Evolutionary conservation across 2,329 filamentous ascomycete species (phyloP).

Genomic region (Periconia digitata): DNA sequence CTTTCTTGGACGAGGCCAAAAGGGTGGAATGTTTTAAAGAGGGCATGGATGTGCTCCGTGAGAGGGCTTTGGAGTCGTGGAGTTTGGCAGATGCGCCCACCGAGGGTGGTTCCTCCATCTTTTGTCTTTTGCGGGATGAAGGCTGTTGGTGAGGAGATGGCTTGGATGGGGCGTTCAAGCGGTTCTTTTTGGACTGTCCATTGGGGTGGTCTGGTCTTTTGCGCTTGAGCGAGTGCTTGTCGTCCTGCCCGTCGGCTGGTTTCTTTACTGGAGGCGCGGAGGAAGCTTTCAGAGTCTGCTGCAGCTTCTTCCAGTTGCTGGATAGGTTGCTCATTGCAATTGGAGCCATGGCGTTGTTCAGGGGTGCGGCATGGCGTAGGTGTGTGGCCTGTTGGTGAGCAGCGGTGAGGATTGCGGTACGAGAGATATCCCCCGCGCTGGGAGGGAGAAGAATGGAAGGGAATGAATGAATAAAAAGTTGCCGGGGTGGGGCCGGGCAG

Average conservation of each 20-base stretch:
- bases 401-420: slow-evolving; percentile 5
- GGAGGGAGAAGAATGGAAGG: not conserved
- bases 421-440: not conserved
- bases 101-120: slow-evolving; percentile 40
- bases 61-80: slow-evolving; percentile 47
- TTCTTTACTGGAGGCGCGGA: slow-evolving; percentile 35
- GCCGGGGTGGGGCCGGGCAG: slow-evolving; percentile 8
- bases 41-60: slow-evolving; percentile 37
- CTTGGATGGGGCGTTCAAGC: slow-evolving; percentile 37
- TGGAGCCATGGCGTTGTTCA: slow-evolving; percentile 36
- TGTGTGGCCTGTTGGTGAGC: slow-evolving; percentile 11
- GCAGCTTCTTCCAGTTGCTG: slow-evolving; percentile 77
- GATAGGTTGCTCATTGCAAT: slow-evolving; percentile 48
- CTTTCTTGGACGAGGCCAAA: slow-evolving; percentile 55
- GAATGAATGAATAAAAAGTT: slow-evolving; percentile 27
- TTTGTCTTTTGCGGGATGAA: slow-evolving; percentile 37
- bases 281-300: slow-evolving; percentile 55
- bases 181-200: slow-evolving; percentile 24
- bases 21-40: slow-evolving; percentile 49
- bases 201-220: slow-evolving; percentile 28
- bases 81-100: slow-evolving; percentile 37
- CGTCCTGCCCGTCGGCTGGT: slow-evolving; percentile 25
- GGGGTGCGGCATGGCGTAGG: slow-evolving; percentile 30
- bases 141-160: slow-evolving; percentile 19
- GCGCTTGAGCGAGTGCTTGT: slow-evolving; percentile 35